Percentiles rank a stretch among this genome's conserved stretches.
These are phyloP conservation scores for Inga laurina DNA, from an alignment of 306 rosid species.

Conservation along the genomic window DNA sequence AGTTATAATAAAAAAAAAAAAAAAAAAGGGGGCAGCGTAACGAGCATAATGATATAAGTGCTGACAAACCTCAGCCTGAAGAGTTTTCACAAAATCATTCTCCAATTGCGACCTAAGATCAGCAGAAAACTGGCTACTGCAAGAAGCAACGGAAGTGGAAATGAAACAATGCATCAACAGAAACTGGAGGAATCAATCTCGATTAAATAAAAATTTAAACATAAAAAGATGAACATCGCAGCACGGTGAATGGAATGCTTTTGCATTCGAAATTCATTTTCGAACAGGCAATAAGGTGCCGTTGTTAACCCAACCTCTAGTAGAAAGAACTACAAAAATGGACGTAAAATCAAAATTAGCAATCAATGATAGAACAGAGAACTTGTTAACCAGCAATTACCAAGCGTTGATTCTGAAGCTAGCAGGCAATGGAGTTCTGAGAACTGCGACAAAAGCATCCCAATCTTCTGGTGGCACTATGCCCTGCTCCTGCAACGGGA, in stretches of 20 bases:
- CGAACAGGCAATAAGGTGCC: not conserved
- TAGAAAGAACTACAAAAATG: not conserved
- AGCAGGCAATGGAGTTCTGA: conserved; percentile 79
- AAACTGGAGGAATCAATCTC: conserved; percentile 2
- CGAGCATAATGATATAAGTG: not conserved
- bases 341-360: not conserved
- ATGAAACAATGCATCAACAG: conserved; percentile 8
- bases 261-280: not conserved
- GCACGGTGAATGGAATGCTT: too few relatives aligned
- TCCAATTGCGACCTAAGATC: conserved; percentile 75
- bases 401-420: conserved; percentile 84
- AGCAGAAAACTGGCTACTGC: conserved; percentile 78
- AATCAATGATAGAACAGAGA: not conserved
- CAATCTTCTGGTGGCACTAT: conserved; percentile 68
- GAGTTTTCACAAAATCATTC: conserved; percentile 72
- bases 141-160: conserved; percentile 21
- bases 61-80: conserved; percentile 65
- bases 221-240: not conserved
- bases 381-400: conserved; percentile 26
- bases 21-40: not conserved
- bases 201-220: conserved; percentile 1
- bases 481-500: conserved; percentile 54
- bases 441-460: conserved; percentile 65
- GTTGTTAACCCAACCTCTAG: not conserved
- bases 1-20: not conserved